These are phyloP conservation scores for Bipolaris oryzae DNA, from an alignment of 2,329 filamentous ascomycete species.

Conservation along the genomic window DNA sequence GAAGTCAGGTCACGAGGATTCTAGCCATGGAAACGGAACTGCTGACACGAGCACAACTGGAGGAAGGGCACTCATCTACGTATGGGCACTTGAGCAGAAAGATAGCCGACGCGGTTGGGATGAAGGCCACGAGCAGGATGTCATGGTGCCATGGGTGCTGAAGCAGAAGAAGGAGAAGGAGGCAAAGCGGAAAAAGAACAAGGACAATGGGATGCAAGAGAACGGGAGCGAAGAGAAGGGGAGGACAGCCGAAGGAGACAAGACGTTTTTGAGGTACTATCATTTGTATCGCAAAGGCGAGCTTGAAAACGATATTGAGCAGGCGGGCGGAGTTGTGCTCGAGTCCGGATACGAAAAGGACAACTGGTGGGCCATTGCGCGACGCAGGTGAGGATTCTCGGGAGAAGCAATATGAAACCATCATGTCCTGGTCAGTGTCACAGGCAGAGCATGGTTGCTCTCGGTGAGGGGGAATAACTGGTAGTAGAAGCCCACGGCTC, in stretches of 20 bases:
- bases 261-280: slow-evolving; percentile 87
- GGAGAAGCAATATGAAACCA: neutral
- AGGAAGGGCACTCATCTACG: slow-evolving; percentile 79
- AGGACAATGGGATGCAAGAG: neutral
- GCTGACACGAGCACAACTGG: neutral
- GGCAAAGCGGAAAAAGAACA: slow-evolving; percentile 23
- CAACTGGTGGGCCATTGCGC: slow-evolving; percentile 92
- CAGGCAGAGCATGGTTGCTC: slow-evolving; percentile 59
- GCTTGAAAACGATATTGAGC: slow-evolving; percentile 76
- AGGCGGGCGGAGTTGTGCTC: slow-evolving; percentile 76
- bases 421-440: slow-evolving; percentile 17
- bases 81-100: slow-evolving; percentile 95
- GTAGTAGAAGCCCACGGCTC: slow-evolving; percentile 73
- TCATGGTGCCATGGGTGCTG: slow-evolving; percentile 95
- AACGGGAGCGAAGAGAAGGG: slow-evolving; percentile 21
- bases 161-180: slow-evolving; percentile 48
- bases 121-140: slow-evolving; percentile 81
- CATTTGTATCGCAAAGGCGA: slow-evolving; percentile 89
- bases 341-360: slow-evolving; percentile 92
- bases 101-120: slow-evolving; percentile 87
- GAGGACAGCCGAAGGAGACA: slow-evolving; percentile 43
- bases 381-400: slow-evolving; percentile 6
- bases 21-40: slow-evolving; percentile 5
- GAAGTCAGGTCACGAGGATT: neutral
- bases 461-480: slow-evolving; percentile 75